Evolutionary conservation across 1,139 yeast genomes (phyloP), one percentile per base, ranked within the genome.

Genomic region (Taphrina flavorubra): DNA sequence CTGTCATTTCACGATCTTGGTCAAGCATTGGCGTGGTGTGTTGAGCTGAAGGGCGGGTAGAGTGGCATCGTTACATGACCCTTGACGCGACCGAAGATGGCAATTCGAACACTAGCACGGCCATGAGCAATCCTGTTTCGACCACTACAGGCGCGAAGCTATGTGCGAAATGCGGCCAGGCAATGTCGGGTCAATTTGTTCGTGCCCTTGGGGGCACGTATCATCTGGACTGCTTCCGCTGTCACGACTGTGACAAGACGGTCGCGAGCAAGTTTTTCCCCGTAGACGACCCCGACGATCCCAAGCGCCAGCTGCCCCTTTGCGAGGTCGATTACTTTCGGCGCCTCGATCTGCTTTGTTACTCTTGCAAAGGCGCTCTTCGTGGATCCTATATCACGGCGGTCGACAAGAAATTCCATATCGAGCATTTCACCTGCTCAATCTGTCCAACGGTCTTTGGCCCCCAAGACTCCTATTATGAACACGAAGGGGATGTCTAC

Each of bases 361-460:
- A 83, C 75, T 89, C 87, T 46, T 95, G 99, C 79, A 86, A 90
- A 73, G 85, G 84, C 46, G 97, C 97, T 0, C 82, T 95, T 67
- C 81, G 97, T 73, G 98, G 98, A 0, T 90, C 97, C 0, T 94
- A 94, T 77, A 92, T 92, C 71, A 92, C 97, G 0, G 98, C 98
- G 0, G 84, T 92, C 74, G 97, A 96, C 14, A 86, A 88, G 74
- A 90, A 94, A 75, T 95, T 92, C 77, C 99, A 95, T 75, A 87
- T 94, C 69, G 97, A 95, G 73, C 99, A 95, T 78, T 95, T 95
- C 78, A 89, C 91, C 69, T 94, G 99, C 79, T 87, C 90, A 14
- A 86, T 91, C 39, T 95, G 99, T 77, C 86, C 88, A 63, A 87
- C 87, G 65, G 92, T 90, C 31, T 94, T 96, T 78, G 97, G 95